These are phyloP conservation scores for Zizania palustris DNA, from an alignment of 202 grass and related monocot genomes.

Conservation along the genomic window DNA sequence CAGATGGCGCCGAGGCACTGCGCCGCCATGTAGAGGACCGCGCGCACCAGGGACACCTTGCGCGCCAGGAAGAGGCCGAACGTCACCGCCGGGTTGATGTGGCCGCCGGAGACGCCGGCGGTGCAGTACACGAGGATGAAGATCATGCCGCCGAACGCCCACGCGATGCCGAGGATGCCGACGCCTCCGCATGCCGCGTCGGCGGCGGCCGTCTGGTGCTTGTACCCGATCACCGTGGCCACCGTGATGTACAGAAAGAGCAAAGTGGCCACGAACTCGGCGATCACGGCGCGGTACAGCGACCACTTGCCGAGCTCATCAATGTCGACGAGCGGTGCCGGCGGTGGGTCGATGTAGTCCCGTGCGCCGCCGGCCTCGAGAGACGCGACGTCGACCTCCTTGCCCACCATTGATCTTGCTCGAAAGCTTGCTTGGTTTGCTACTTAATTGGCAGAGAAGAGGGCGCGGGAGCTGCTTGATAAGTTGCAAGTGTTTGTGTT, in stretches of 20 bases:
- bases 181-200: constrained; percentile 69
- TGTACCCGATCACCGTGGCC: constrained; percentile 79
- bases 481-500: constrained; percentile 10
- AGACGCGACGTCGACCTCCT: constrained; percentile 54
- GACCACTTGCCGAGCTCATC: constrained; percentile 79
- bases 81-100: constrained; percentile 78
- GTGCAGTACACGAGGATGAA: constrained; percentile 99
- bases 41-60: constrained; percentile 74
- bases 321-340: constrained; percentile 61
- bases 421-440: background rate
- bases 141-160: constrained; percentile 97
- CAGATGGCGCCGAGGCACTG: constrained; percentile 82
- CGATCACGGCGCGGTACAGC: constrained; percentile 79
- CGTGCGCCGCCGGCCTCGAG: constrained; percentile 39
- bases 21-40: constrained; percentile 60
- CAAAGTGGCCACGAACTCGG: constrained; percentile 86
- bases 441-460: background rate
- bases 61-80: constrained; percentile 69
- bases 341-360: constrained; percentile 68
- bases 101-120: constrained; percentile 79
- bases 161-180: constrained; percentile 83
- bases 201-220: constrained; percentile 51
- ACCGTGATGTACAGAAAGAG: constrained; percentile 82
- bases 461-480: background rate
- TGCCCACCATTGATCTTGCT: constrained; percentile 59